phyloP scores from a whole-genome alignment of 2,329 filamentous ascomycete genomes.

The Neonectria magnoliae region DNA sequence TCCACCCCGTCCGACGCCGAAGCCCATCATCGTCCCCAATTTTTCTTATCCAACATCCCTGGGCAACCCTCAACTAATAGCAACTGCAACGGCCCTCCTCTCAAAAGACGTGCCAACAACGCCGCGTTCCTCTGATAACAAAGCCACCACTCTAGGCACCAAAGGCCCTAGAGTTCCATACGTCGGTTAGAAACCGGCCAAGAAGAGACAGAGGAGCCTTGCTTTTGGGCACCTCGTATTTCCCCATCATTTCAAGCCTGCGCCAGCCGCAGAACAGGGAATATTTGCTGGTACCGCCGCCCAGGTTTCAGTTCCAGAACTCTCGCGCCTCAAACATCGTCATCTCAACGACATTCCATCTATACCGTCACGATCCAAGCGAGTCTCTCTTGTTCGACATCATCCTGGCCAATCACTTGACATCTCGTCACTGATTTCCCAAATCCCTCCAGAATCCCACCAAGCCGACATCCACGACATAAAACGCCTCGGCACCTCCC shows the following conservation, averaged over 20 bases:
- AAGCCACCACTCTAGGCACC: background rate
- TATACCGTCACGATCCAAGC: background rate
- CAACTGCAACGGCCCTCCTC: background rate
- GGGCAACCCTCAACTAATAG: slow-evolving; percentile 7
- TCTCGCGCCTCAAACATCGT: slow-evolving; percentile 7
- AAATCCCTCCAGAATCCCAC: background rate
- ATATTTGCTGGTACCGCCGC: background rate
- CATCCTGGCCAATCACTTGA: slow-evolving; percentile 1
- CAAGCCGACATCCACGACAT: background rate
- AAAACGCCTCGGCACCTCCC: background rate
- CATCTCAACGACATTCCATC: slow-evolving; percentile 5
- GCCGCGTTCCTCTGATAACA: background rate
- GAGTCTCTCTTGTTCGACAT: slow-evolving; percentile 6
- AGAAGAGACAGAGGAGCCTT: slow-evolving; percentile 14
- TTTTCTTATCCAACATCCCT: slow-evolving; percentile 37
- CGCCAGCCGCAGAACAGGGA: background rate
- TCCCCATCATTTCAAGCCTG: background rate
- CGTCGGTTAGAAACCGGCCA: slow-evolving; percentile 19
- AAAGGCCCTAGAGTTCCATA: background rate
- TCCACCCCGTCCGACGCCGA: background rate
- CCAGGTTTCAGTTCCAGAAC: background rate
- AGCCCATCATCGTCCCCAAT: slow-evolving; percentile 27
- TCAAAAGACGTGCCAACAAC: background rate
- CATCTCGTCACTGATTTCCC: background rate
- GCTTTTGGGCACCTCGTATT: slow-evolving; percentile 13